Conservation (phyloP, 495 filamentous ascomycete genomes). For the Aspergillus nanangensis region DNA sequence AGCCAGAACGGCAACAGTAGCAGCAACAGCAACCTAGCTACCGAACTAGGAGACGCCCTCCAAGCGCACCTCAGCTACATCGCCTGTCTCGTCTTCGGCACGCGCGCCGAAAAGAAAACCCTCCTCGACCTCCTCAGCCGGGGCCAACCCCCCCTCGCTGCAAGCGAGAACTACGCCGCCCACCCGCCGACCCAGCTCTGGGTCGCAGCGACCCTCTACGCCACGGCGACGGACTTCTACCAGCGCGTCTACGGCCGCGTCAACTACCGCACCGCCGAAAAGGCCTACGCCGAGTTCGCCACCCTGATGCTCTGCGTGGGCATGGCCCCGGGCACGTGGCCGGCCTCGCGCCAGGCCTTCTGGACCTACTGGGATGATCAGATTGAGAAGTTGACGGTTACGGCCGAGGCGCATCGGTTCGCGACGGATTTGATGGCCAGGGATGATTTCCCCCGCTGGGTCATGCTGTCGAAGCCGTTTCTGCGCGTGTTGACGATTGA, state of each 20-base stretch:
- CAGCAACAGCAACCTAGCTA: slow-evolving; percentile 22
- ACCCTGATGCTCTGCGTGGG: slow-evolving; percentile 26
- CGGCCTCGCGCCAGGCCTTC: slow-evolving; percentile 27
- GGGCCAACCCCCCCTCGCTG: slow-evolving; percentile 21
- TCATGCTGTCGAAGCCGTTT: slow-evolving; percentile 30
- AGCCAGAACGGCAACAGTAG: slow-evolving; percentile 8
- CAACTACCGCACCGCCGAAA: slow-evolving; percentile 32
- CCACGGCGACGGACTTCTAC: slow-evolving; percentile 39
- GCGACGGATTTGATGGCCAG: slow-evolving; percentile 25
- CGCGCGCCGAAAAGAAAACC: slow-evolving; percentile 24
- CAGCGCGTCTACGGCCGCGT: slow-evolving; percentile 38
- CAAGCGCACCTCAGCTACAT: slow-evolving; percentile 35
- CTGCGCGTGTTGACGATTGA: slow-evolving; percentile 32
- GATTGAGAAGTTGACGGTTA: slow-evolving; percentile 26
- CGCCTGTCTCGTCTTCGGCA: slow-evolving; percentile 36
- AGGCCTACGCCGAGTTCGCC: slow-evolving; percentile 32
- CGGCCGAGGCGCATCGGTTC: slow-evolving; percentile 28
- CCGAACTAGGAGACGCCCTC: slow-evolving; percentile 29
- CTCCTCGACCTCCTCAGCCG: slow-evolving; percentile 25
- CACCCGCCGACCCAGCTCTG: slow-evolving; percentile 28
- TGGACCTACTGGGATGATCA: slow-evolving; percentile 41
- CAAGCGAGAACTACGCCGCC: slow-evolving; percentile 18
- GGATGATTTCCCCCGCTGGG: slow-evolving; percentile 29
- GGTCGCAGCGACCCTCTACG: slow-evolving; percentile 38
- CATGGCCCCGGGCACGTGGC: slow-evolving; percentile 28